Conservation (phyloP, 1,284 basidiomycete species). For the Acaromyces ingoldii region DNA sequence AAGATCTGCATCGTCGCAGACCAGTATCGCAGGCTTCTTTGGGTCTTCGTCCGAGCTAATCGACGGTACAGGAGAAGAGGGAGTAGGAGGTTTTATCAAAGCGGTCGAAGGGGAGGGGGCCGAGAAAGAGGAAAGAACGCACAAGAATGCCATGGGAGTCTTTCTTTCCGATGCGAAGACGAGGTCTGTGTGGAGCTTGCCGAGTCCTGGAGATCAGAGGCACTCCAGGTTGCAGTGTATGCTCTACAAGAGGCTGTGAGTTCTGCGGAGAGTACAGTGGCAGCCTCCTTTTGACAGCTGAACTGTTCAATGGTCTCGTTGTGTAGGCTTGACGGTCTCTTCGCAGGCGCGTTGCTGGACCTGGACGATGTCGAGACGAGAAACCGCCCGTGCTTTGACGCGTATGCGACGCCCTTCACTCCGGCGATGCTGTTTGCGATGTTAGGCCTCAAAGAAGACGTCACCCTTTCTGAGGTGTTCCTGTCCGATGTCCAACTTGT, state of each 20-base stretch:
- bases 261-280: too few relatives aligned
- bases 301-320: constrained; percentile 1
- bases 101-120: background rate
- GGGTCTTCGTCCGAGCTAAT: background rate
- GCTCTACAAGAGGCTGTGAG: constrained; percentile 43
- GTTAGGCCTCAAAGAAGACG: constrained; percentile 17
- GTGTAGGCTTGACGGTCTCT: background rate
- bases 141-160: constrained; percentile 10
- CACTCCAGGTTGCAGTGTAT: constrained; percentile 40
- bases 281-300: too few relatives aligned
- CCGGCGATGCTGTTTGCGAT: constrained; percentile 9
- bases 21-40: constrained; percentile 14
- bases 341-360: background rate
- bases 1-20: too few relatives aligned
- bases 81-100: background rate
- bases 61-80: too few relatives aligned
- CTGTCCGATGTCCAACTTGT: constrained; percentile 21
- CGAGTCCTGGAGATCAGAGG: constrained; percentile 24
- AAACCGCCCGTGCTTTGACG: constrained; percentile 13
- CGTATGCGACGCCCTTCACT: constrained; percentile 20
- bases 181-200: constrained; percentile 23
- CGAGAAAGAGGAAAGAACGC: background rate
- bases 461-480: constrained; percentile 19
- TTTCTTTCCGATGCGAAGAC: constrained; percentile 44
- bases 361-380: background rate